Base-by-base conservation (phyloP, 2,329 filamentous ascomycete species). In the Exutisphaerella laricina region DNA sequence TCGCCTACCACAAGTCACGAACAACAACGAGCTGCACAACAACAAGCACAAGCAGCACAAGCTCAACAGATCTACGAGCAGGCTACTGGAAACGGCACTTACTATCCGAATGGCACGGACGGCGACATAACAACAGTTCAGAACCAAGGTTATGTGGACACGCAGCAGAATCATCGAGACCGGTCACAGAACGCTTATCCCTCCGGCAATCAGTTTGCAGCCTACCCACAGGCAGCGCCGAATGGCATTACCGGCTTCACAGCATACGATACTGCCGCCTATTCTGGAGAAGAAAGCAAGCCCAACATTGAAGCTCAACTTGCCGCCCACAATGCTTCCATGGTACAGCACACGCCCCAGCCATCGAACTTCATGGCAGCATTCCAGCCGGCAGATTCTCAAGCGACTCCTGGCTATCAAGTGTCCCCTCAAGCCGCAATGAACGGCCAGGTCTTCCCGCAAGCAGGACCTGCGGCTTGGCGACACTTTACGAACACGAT, bases 401-500 rank as follows among this genome's bases (percentile, higher is more conserved):
- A 36, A 36, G 32, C 35, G 13, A 36, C 39, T 4, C 50, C 46
- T 17, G 41, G 41, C 29, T 50, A 45, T 22, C 40, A 43, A 10
- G 46, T 41, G 2, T 32, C 39, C 4, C 36, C 42, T 17, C 33
- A 20, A 7, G 33, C 31, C 5, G 43, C 48, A 25, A 43, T 47
- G 33, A 45, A 45, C 23, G 45, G 47, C 18, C 47, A 49, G n/a
- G 34, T 39, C n/a, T 37, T 38, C 16, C 46, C 46, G 6, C 48
- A 51, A 25, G 41, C 49, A 2, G 57, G 57, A 6, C 58, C 58
- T 1, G 51, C 56, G 6, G 58, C 60, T 1, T 64, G 61, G 61
- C 53, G 57, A 14, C 51, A 58, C 18, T 64, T 61, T 40, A 49
- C 59, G 6, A 55, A 58, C 34, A 46, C 53, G 18, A 58, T 62